phyloP scores from a whole-genome alignment of 169 alveolate species.

The Neospora caninum region DNA sequence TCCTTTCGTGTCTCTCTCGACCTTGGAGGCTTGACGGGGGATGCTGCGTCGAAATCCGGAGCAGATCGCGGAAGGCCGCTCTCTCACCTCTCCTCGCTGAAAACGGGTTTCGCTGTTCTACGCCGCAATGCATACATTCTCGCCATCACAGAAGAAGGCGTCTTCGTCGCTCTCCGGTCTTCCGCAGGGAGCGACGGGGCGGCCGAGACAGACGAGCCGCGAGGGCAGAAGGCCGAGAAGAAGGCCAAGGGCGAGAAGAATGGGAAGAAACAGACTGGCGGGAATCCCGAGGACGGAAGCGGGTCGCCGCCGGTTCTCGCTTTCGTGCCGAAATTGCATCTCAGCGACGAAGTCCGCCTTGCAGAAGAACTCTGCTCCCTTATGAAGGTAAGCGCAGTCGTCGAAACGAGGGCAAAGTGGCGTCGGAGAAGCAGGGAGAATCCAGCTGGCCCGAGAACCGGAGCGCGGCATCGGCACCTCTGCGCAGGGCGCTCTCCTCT shows the following conservation, averaged over 20 bases:
- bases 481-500: too few relatives aligned
- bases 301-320: neutral
- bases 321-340: conserved; percentile 24
- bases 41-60: neutral
- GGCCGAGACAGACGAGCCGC: neutral
- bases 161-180: neutral
- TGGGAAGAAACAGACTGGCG: neutral
- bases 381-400: neutral
- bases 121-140: neutral
- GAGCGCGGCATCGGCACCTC: too few relatives aligned
- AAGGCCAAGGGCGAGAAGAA: neutral
- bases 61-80: neutral
- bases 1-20: neutral
- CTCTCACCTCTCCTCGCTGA: neutral
- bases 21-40: neutral
- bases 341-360: conserved; percentile 36
- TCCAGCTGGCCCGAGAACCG: too few relatives aligned
- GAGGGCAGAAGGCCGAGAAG: neutral
- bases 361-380: conserved; percentile 17
- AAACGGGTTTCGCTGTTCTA: neutral
- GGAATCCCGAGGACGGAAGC: neutral
- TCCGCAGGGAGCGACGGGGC: neutral
- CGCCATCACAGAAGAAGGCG: conserved; percentile 8
- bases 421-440: neutral
- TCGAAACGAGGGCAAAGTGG: neutral